Evolutionary conservation across 208 protist species (phyloP), one percentile per base, ranked within the genome.

Genomic region (Tetramitus jugosus): DNA sequence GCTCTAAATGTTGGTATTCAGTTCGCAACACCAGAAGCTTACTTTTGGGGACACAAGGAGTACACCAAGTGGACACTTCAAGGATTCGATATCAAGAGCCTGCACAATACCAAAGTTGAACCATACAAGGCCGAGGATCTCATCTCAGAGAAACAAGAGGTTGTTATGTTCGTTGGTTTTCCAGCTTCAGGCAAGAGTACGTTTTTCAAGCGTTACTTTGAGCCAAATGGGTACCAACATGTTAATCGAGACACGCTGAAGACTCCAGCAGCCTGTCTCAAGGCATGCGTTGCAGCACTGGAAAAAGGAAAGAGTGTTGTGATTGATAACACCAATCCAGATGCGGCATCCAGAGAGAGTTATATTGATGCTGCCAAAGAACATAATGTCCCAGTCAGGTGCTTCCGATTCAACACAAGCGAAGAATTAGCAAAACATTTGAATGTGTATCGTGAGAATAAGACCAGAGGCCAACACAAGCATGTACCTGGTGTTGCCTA

Each of bases 301-400:
- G 31, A 78, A 0, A 39, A 62, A 3, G 90, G 91, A 4, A 87
- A 84, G 53, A 90, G 87, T 45, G 84, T 94, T 29, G 90, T 95
- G 0, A 69, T 96, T 6, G 94, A 97, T 80, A 97, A 95, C 80
- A 95, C 92, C 3, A 94, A 94, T 80, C 87, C 89, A 2, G 81
- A 80, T 14, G 77, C 80, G 13, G 75, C 60, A 6, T 86, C 87
- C 35, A 87, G 91, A 45, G 72, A 78, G 65, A 67, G 74, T 23
- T 95, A 89, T 76, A 82, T 94, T 23, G 60, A 81, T 20, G 39
- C 94, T 13, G 90, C 87, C 46, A 42, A 72, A 62, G 42, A 67
- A 56, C 42, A 26, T 3, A 45, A 56, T 31, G 60, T 83, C 0
- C 86, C 85, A 1, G 82, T 89, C 1, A 86, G 93, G 43, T 85